Base-by-base conservation (phyloP, 805 yeast genomes). In the Starmera dryadoides region DNA sequence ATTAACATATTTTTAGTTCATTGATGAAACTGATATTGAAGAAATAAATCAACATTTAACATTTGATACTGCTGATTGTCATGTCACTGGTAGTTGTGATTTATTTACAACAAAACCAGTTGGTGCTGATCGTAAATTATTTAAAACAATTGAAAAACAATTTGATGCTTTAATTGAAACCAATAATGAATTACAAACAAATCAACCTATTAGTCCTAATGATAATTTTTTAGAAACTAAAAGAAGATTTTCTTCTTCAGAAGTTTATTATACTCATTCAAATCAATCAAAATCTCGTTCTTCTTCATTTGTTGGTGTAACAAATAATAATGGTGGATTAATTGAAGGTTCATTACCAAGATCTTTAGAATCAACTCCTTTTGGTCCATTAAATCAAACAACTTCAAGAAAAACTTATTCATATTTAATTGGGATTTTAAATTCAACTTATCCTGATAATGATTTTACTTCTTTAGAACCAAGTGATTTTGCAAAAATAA, bases 371-470 rank as follows among this genome's bases (percentile, higher is more conserved):
- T 54, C 58, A 35, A 63, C 87, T 2, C 98, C 98, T 1, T 93
- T 93, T 64, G 98, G 98, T 0, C 95, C 97, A 0, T 69, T 93
- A 26, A 84, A 82, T 53, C 82, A 81, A 50, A 77, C 82, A n/a
- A 79, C 93, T 2, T 83, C 95, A 34, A 74, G 96, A 46, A 82
- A 87, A 59, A 80, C 89, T 2, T 93, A 91, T 66, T 93, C 96
- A 0, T 86, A 89, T 55, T 66, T 93, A 35, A 86, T 93, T 42
- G 93, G 95, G 1, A 88, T 89, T 28, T 69, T 93, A 38, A 93
- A 93, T 59, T 85, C 94, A 7, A 81, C 94, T 4, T 91, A 86
- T 56, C 98, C 98, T 1, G 98, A 93, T 58, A 96, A 93, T 54
- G 98, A 93, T 56, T 93, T 91, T 52, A 75, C 94, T 11, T 74